phyloP scores from a whole-genome alignment of 768 basidiomycete species.

The Scleroderma citrinum region DNA sequence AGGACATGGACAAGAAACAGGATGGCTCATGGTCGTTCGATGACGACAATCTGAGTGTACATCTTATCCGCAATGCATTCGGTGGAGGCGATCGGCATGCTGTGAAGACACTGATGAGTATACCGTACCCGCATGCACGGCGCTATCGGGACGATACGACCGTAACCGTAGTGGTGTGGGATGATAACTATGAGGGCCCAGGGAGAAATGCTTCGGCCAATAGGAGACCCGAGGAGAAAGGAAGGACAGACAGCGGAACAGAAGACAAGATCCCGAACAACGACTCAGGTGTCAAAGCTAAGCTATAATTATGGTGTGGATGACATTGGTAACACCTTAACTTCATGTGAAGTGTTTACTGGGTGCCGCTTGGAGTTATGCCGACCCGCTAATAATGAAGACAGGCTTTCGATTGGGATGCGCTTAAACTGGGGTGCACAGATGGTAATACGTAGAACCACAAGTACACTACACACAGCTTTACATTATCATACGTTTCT shows the following conservation, averaged over 20 bases:
- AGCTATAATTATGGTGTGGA: slow-evolving; percentile 35
- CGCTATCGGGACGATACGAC: slow-evolving; percentile 81
- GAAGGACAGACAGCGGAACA: not conserved
- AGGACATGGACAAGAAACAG: slow-evolving; percentile 13
- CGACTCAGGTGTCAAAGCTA: slow-evolving; percentile 34
- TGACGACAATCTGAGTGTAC: slow-evolving; percentile 73
- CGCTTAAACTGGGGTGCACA: no score
- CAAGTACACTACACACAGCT: slow-evolving; percentile 25
- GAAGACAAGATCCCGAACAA: not conserved
- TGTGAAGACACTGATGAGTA: slow-evolving; percentile 64
- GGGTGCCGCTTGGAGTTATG: not conserved
- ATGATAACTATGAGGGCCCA: slow-evolving; percentile 45
- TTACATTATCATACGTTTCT: slow-evolving; percentile 30
- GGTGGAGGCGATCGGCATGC: slow-evolving; percentile 66
- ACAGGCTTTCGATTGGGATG: no score
- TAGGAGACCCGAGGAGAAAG: not conserved
- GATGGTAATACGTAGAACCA: not conserved
- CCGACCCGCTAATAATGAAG: no score
- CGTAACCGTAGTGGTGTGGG: slow-evolving; percentile 84
- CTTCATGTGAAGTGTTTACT: not conserved
- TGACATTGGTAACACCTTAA: not conserved
- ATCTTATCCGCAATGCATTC: slow-evolving; percentile 87
- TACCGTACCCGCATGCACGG: slow-evolving; percentile 75
- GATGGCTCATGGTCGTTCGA: slow-evolving; percentile 69
- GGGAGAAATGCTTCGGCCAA: slow-evolving; percentile 24